Evolutionary conservation across 1,284 basidiomycete genomes (phyloP).

Genomic region (Pyrrhoderma noxium): DNA sequence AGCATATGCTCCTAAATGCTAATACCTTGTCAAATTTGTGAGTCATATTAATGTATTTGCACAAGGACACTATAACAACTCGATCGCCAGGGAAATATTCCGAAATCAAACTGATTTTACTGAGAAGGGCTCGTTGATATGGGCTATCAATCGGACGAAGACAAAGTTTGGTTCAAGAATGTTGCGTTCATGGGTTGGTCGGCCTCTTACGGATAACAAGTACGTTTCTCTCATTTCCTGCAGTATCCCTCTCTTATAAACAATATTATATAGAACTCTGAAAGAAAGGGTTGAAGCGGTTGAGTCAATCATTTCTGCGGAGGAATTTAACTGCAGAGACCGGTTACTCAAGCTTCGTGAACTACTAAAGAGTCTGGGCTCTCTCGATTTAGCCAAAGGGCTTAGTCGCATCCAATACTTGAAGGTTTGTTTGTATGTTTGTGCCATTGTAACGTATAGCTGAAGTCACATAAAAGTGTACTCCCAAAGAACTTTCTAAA

Average conservation of each 20-base stretch:
- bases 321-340: slow-evolving; percentile 36
- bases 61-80: neutral
- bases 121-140: slow-evolving; percentile 73
- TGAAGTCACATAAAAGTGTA: slow-evolving; percentile 44
- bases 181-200: slow-evolving; percentile 81
- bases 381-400: slow-evolving; percentile 70
- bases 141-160: slow-evolving; percentile 80
- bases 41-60: slow-evolving; percentile 19
- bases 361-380: slow-evolving; percentile 71
- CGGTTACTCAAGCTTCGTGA: slow-evolving; percentile 60
- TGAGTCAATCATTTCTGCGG: slow-evolving; percentile 60
- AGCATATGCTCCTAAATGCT: slow-evolving; percentile 84
- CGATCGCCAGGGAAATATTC: slow-evolving; percentile 64
- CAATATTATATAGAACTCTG: slow-evolving; percentile 45
- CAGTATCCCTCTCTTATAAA: neutral
- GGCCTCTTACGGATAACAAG: slow-evolving; percentile 74
- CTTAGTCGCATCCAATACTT: slow-evolving; percentile 87
- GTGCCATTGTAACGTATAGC: slow-evolving; percentile 1
- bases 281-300: slow-evolving; percentile 77
- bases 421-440: slow-evolving; percentile 46
- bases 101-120: slow-evolving; percentile 80
- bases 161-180: slow-evolving; percentile 86
- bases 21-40: slow-evolving; percentile 84
- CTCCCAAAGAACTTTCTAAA: slow-evolving; percentile 75
- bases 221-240: slow-evolving; percentile 28